Evolutionary conservation across 257 asterid species (phyloP).

Genomic region (Ajuga chamaepitys): DNA sequence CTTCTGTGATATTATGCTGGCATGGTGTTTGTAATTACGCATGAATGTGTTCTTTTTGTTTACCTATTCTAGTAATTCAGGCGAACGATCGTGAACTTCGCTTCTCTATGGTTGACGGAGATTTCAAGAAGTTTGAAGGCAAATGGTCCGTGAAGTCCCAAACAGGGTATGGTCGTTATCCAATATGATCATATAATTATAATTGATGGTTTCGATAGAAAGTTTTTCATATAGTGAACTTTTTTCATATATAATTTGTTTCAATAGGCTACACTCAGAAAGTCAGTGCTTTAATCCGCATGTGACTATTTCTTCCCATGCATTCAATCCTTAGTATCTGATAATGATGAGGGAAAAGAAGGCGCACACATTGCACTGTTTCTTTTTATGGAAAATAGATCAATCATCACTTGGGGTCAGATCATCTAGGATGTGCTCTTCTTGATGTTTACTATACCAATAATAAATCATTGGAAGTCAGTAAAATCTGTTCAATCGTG

Average conservation of each 20-base stretch:
- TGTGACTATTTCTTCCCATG: too few species aligned
- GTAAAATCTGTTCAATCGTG: too few species aligned
- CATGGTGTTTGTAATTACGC: background rate
- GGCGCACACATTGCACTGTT: too few species aligned
- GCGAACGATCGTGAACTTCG: conserved; percentile 62
- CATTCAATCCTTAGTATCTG: too few species aligned
- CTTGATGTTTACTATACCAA: too few species aligned
- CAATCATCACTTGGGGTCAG: too few species aligned
- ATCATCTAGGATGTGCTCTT: too few species aligned
- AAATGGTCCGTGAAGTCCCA: conserved; percentile 77
- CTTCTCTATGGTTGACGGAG: conserved; percentile 96
- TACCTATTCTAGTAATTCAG: conserved; percentile 24
- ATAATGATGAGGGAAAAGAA: too few species aligned
- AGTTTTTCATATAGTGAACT: background rate
- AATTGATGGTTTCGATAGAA: background rate
- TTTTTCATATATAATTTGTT: background rate
- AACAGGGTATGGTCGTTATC: conserved; percentile 40
- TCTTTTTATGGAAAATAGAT: too few species aligned
- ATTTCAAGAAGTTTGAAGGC: conserved; percentile 96
- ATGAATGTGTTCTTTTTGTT: background rate
- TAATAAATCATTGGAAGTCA: too few species aligned
- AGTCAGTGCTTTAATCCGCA: background rate
- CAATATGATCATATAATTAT: background rate
- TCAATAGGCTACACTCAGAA: background rate
- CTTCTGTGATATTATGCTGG: background rate